Conservation (phyloP, 2,329 filamentous ascomycete species). For the Epichloe aotearoae region DNA sequence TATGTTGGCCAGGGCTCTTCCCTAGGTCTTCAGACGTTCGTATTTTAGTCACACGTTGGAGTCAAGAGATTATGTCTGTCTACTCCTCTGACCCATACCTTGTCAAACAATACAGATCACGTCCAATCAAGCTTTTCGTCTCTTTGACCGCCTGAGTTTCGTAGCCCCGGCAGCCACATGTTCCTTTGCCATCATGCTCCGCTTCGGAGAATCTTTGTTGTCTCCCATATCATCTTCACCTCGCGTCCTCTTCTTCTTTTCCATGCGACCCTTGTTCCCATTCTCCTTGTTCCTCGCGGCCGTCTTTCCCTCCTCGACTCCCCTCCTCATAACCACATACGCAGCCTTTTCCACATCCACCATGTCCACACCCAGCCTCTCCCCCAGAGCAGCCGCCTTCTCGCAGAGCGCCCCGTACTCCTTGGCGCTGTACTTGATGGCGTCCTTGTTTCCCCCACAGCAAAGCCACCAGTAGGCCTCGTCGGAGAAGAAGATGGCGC, state of each 20-base stretch:
- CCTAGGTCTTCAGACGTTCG: conserved; percentile 28
- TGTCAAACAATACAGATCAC: too few relatives aligned
- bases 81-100: too few relatives aligned
- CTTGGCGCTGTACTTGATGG: conserved; percentile 55
- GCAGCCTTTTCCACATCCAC: conserved; percentile 58
- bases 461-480: conserved; percentile 64
- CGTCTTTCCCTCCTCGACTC: neutral
- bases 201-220: neutral
- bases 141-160: neutral
- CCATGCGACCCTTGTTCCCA: neutral
- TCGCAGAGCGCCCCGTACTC: conserved; percentile 50
- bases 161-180: neutral
- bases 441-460: conserved; percentile 29
- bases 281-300: neutral
- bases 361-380: conserved; percentile 40
- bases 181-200: neutral
- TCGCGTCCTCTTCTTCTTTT: neutral
- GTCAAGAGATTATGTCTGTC: too few relatives aligned
- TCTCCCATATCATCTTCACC: neutral
- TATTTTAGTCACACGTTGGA: conserved; percentile 7
- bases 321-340: conserved; percentile 46
- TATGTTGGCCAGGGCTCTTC: conserved; percentile 26
- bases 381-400: conserved; percentile 27
- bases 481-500: conserved; percentile 65
- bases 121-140: neutral